Percentiles rank a stretch among this genome's conserved stretches.
Evolutionary conservation across 2,329 filamentous ascomycete species (phyloP).

Genomic region (Phialemonium atrogriseum): DNA sequence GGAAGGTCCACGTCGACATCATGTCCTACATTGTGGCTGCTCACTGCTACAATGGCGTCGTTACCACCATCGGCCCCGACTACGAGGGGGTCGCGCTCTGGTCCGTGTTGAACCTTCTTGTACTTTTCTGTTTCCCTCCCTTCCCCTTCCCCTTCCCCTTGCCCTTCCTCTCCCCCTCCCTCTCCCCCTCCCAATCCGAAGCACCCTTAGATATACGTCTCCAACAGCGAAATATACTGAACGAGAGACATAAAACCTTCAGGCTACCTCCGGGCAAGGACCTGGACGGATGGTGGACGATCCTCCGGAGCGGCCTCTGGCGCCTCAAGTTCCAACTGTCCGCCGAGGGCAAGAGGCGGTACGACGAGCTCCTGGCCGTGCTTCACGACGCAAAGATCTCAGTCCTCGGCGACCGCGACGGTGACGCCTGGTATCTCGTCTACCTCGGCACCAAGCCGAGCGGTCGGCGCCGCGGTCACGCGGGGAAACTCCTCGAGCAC

Average conservation of each 20-base stretch:
- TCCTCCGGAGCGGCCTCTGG: constrained; percentile 70
- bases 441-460: constrained; percentile 71
- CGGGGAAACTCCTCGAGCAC: constrained; percentile 60
- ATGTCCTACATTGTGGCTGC: constrained; percentile 71
- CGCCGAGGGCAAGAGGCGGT: constrained; percentile 61
- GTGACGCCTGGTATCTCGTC: constrained; percentile 70
- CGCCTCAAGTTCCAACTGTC: constrained; percentile 67
- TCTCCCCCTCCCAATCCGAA: not conserved
- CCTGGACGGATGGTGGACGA: constrained; percentile 65
- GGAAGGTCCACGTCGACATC: constrained; percentile 68
- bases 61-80: constrained; percentile 65
- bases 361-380: constrained; percentile 67
- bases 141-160: not conserved
- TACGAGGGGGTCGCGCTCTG: constrained; percentile 74
- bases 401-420: constrained; percentile 58
- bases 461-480: constrained; percentile 65
- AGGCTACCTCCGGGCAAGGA: constrained; percentile 71
- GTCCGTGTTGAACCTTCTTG: no score
- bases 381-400: constrained; percentile 64
- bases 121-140: not conserved
- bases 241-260: constrained; percentile 5
- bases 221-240: constrained; percentile 1
- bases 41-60: constrained; percentile 65
- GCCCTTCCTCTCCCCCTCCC: not conserved
- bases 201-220: no score